These are phyloP conservation scores for Oxytropis ochrocephala DNA, from an alignment of 306 rosid genomes.

Conservation along the genomic window DNA sequence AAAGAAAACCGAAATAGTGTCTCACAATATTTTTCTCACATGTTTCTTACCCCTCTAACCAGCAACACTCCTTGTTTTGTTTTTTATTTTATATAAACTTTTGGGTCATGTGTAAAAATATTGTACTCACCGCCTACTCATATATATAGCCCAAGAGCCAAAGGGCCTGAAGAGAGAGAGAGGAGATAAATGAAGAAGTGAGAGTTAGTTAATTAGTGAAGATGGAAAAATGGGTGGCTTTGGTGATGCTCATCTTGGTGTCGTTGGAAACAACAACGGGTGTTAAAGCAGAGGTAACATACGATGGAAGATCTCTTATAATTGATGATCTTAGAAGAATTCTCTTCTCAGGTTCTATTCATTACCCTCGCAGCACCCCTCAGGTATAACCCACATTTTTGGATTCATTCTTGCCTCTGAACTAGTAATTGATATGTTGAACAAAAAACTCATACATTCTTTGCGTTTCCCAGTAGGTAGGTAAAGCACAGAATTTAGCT, in stretches of 20 bases:
- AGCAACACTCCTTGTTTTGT: too few relatives aligned
- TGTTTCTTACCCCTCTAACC: too few relatives aligned
- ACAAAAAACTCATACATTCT: constrained; percentile 12
- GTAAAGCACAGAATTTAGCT: not conserved
- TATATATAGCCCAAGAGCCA: too few relatives aligned
- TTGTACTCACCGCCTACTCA: too few relatives aligned
- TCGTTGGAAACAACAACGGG: not conserved
- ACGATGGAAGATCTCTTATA: constrained; percentile 81
- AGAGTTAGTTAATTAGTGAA: not conserved
- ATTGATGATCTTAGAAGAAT: constrained; percentile 50
- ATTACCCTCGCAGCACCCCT: constrained; percentile 88
- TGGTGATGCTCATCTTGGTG: not conserved
- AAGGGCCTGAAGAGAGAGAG: too few relatives aligned
- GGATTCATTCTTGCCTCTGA: too few relatives aligned
- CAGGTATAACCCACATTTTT: constrained; percentile 41
- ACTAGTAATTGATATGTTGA: not conserved
- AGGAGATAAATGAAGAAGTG: not conserved
- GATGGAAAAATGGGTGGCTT: constrained; percentile 30
- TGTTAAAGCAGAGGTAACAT: constrained; percentile 28
- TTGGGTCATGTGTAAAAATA: too few relatives aligned
- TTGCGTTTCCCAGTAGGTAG: constrained; percentile 20
- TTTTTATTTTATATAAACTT: too few relatives aligned
- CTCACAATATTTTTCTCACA: too few relatives aligned
- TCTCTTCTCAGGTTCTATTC: constrained; percentile 80
- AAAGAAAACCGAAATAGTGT: too few relatives aligned